Conservation (phyloP, 139 green algal genomes). For the Coelastrella sp. region DNA sequence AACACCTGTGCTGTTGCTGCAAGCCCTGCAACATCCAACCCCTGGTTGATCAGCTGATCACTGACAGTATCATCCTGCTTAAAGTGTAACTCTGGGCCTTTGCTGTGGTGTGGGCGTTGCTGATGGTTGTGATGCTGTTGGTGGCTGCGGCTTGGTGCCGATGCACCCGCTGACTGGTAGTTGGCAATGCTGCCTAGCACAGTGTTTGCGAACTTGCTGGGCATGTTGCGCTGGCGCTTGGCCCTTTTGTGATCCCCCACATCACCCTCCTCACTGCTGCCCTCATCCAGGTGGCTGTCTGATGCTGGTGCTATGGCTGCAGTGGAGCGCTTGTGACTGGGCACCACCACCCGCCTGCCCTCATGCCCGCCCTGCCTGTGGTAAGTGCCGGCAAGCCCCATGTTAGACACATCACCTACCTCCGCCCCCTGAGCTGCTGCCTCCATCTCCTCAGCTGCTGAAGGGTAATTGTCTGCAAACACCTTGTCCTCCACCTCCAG, state of each 20-base stretch:
- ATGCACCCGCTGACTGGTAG: neutral
- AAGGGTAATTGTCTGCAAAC: constrained; percentile 26
- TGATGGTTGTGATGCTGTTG: neutral
- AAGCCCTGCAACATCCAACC: neutral
- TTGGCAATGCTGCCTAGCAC: neutral
- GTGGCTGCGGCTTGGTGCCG: neutral
- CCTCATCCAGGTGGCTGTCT: neutral
- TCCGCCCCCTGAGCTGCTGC: neutral
- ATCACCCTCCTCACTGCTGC: constrained; percentile 19
- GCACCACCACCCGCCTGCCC: constrained; percentile 38
- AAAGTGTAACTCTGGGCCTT: neutral
- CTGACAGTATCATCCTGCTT: constrained; percentile 27
- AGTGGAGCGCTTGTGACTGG: constrained; percentile 17
- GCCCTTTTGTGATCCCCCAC: neutral
- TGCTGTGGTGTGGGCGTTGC: neutral
- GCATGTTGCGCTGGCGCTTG: constrained; percentile 33
- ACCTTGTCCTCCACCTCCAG: constrained; percentile 46
- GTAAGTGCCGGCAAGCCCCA: constrained; percentile 21
- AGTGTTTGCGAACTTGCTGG: constrained; percentile 40
- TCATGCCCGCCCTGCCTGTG: constrained; percentile 40
- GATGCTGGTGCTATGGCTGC: neutral
- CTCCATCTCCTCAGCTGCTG: constrained; percentile 19
- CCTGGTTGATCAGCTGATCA: neutral
- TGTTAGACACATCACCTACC: neutral
- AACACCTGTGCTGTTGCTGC: neutral